Evolutionary conservation across 1,284 basidiomycete genomes (phyloP).

Genomic region (Tilletia indica): DNA sequence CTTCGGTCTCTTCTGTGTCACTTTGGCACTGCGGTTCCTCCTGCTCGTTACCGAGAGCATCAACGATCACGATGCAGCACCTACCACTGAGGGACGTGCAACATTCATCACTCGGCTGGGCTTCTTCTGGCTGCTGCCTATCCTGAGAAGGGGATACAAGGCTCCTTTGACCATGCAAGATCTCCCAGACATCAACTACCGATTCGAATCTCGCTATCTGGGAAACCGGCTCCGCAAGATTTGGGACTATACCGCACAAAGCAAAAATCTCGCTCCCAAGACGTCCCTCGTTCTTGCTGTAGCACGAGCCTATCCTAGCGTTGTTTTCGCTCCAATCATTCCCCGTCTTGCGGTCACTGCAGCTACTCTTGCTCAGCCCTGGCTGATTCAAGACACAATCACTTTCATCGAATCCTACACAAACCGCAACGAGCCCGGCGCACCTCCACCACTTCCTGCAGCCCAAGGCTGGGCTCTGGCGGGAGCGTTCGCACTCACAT

Average conservation of each 20-base stretch:
- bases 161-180: background rate
- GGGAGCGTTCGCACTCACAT: constrained; percentile 45
- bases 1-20: background rate
- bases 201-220: background rate
- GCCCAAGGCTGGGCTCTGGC: constrained; percentile 48
- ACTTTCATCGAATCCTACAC: constrained; percentile 39
- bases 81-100: constrained; percentile 5
- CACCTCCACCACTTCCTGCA: constrained; percentile 30
- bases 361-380: constrained; percentile 36
- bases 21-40: background rate
- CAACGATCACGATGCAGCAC: background rate
- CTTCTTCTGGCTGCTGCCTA: constrained; percentile 15
- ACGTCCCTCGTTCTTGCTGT: background rate
- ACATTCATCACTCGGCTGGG: constrained; percentile 1
- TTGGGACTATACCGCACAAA: background rate
- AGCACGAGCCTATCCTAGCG: background rate
- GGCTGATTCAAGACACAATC: constrained; percentile 41
- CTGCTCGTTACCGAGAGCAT: background rate
- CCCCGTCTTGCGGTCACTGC: constrained; percentile 36
- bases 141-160: constrained; percentile 1
- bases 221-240: background rate
- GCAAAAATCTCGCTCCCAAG: background rate
- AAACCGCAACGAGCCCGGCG: constrained; percentile 12
- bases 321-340: constrained; percentile 35
- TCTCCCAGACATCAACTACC: background rate